Evolutionary conservation across 2,329 filamentous ascomycete genomes (phyloP).

Genomic region (Verticillium nonalfalfae): DNA sequence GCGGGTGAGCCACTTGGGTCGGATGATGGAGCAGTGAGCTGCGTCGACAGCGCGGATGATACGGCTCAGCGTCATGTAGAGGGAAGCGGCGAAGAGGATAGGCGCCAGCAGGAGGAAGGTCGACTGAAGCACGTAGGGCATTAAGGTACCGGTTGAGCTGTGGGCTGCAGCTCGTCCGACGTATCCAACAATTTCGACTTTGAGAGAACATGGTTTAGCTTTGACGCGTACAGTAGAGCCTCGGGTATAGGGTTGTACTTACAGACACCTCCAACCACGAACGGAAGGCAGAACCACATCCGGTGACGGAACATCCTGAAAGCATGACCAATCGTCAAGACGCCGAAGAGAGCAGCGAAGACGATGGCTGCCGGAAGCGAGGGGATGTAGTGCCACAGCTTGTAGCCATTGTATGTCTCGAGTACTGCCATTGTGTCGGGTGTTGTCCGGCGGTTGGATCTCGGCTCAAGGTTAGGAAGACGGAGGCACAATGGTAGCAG

Average conservation of each 20-base stretch:
- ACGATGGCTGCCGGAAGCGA: constrained; percentile 36
- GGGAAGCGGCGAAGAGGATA: constrained; percentile 35
- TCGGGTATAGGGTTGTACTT: constrained; percentile 17
- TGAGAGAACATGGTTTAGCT: constrained; percentile 3
- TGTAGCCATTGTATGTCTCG: constrained; percentile 15
- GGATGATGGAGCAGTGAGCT: constrained; percentile 14
- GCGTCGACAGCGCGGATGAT: constrained; percentile 23
- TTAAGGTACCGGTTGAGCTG: constrained; percentile 24
- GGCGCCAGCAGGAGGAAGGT: constrained; percentile 33
- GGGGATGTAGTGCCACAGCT: constrained; percentile 27
- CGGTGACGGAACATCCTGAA: constrained; percentile 32
- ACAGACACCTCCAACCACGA: constrained; percentile 39
- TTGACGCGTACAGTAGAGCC: background rate
- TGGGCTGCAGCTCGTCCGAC: constrained; percentile 28
- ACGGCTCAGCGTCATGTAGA: constrained; percentile 38
- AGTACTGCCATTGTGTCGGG: constrained; percentile 12
- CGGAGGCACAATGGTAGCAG: background rate
- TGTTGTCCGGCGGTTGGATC: background rate
- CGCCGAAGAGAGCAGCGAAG: constrained; percentile 36
- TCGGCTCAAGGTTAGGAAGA: background rate
- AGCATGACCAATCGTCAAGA: constrained; percentile 31
- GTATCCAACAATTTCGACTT: constrained; percentile 30
- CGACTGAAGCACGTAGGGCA: constrained; percentile 32
- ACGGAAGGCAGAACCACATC: constrained; percentile 41
- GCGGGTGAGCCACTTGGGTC: constrained; percentile 17